phyloP scores from a whole-genome alignment of 2,329 filamentous ascomycete genomes.

The Sporothrix inflata region DNA sequence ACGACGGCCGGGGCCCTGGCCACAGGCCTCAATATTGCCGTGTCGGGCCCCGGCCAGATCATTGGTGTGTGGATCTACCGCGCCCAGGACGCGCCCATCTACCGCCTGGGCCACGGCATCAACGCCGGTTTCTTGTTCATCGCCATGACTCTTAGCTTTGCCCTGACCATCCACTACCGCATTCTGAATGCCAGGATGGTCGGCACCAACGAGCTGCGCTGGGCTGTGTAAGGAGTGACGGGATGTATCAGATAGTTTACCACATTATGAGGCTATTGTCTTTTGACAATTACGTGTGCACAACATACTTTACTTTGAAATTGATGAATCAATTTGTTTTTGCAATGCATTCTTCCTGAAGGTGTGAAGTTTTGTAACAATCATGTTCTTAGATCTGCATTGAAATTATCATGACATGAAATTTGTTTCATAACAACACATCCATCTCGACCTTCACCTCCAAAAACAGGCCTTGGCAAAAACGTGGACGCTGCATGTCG shows the following conservation, averaged over 20 bases:
- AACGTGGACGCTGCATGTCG: not conserved
- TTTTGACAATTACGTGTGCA: no score
- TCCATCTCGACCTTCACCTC: no score
- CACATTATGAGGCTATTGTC: no score
- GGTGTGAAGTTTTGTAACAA: no score
- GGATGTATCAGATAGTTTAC: not conserved
- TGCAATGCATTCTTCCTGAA: no score
- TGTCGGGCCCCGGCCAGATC: conserved; percentile 61
- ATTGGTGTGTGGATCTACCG: conserved; percentile 64
- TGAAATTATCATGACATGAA: no score
- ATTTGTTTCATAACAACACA: not conserved
- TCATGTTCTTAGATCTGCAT: no score
- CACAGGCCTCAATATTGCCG: conserved; percentile 60
- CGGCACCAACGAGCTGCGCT: conserved; percentile 24
- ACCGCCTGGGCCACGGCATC: conserved; percentile 61
- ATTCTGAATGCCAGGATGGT: conserved; percentile 4
- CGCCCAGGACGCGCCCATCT: conserved; percentile 53
- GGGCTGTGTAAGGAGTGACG: not conserved
- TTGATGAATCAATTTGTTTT: no score
- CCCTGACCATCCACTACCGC: conserved; percentile 21
- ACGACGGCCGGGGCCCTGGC: conserved; percentile 58
- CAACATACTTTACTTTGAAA: no score
- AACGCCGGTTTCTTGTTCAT: conserved; percentile 54
- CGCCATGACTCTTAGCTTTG: not conserved
- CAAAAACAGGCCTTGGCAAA: not conserved